Conservation (phyloP, 805 yeast genomes). For the Isabelozyma rhagii region DNA sequence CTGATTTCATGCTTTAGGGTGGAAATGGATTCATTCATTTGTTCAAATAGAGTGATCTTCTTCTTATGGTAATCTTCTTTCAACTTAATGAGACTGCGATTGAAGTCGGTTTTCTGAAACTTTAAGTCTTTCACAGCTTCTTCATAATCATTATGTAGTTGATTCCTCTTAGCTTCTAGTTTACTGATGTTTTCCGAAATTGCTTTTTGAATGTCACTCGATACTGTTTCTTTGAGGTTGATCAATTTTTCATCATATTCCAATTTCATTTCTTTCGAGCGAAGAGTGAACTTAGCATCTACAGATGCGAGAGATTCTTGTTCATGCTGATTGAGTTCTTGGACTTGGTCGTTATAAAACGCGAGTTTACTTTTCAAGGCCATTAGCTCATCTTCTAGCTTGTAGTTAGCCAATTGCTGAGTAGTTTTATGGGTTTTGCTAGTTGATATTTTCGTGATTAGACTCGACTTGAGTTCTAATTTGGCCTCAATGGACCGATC, state of each 20-base stretch:
- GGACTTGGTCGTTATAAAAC: constrained; percentile 30
- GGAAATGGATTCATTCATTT: constrained; percentile 13
- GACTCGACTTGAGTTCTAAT: background rate
- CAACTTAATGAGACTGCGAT: constrained; percentile 18
- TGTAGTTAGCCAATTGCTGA: constrained; percentile 33
- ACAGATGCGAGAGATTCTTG: constrained; percentile 18
- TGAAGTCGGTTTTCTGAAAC: constrained; percentile 10
- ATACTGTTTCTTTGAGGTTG: constrained; percentile 23
- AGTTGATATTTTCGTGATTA: constrained; percentile 18
- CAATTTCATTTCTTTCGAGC: constrained; percentile 15
- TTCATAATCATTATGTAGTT: constrained; percentile 10
- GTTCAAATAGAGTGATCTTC: constrained; percentile 8
- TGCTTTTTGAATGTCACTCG: constrained; percentile 34
- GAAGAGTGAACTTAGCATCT: constrained; percentile 19
- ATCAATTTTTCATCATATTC: constrained; percentile 18
- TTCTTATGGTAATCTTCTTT: constrained; percentile 22
- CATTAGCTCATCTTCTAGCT: constrained; percentile 29
- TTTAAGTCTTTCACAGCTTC: constrained; percentile 11
- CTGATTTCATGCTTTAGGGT: constrained; percentile 8
- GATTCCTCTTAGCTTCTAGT: constrained; percentile 24
- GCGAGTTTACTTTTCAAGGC: constrained; percentile 36
- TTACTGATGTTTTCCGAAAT: constrained; percentile 30
- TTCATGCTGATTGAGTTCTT: constrained; percentile 22
- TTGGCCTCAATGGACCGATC: background rate
- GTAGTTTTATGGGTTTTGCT: constrained; percentile 36